phyloP scores from a whole-genome alignment of 768 basidiomycete genomes.

The Cystofilobasidium macerans region DNA sequence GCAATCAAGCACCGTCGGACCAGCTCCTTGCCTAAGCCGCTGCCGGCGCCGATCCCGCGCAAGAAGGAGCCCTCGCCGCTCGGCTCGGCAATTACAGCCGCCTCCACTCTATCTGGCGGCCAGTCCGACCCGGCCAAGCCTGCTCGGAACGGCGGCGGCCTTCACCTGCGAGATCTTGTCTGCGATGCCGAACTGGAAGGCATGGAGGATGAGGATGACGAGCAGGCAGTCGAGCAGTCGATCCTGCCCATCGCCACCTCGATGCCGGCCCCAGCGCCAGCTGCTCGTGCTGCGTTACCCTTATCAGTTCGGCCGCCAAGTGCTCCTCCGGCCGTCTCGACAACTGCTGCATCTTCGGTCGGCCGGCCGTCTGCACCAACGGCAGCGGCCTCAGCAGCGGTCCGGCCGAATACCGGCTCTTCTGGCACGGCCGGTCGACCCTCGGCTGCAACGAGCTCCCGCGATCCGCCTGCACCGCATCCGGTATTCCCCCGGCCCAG shows the following conservation, averaged over 20 bases:
- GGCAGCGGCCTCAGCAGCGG: no score
- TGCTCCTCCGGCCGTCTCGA: no score
- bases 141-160: not conserved
- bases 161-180: conserved; percentile 1
- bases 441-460: no score
- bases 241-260: not conserved
- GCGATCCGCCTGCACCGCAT: not conserved
- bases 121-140: no score
- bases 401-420: no score
- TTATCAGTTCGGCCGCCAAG: no score
- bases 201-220: not conserved
- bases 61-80: not conserved
- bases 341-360: no score
- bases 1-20: conserved; percentile 14
- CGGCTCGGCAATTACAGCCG: no score
- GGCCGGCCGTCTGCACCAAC: no score
- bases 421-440: no score
- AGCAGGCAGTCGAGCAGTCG: not conserved
- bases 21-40: conserved; percentile 17
- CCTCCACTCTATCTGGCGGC: no score
- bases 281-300: no score
- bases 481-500: not conserved
- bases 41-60: conserved; percentile 13
- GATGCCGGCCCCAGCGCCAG: not conserved
- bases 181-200: conserved; percentile 3